Evolutionary conservation across 345 rosid genomes (phyloP), one percentile per base, ranked within the genome.

Genomic region (Camelina neglecta): DNA sequence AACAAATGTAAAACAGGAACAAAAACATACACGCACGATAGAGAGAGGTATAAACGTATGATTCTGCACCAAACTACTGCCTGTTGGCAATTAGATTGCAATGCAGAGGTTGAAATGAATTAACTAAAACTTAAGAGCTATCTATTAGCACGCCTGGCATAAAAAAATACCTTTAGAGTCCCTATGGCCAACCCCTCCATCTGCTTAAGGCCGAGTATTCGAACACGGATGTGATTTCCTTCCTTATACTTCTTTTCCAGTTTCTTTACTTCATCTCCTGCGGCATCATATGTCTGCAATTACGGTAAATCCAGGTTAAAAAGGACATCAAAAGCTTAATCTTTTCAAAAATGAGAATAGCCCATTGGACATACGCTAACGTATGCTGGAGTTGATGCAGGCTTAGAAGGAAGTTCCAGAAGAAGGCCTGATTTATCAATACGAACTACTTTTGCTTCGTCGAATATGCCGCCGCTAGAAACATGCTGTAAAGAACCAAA

Each of bases 141-240:
- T 67, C 42, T 33, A 51, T 66, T 60, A 21, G 65, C 58, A 59
- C n/a, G 50, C 26, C 65, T 26, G 29, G 61, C 60, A 26, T 65
- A 53, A 73, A 73, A 26, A 73, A 45, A 12, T 73, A 94, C 99
- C 99, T 95, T 95, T 84, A 90, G 62, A 72, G 82, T 83, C 75
- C 99, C 99, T 23, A 85, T 82, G 15, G 97, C 97, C 83, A 92
- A 84, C 82, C 99, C 99, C 79, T 95, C 99, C 87, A 95, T 83
- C 80, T 83, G 97, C 83, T 84, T 88, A 72, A 82, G 84, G 44
- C 97, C 96, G 61, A 89, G 87, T 79, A 95, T 80, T 78, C 99
- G 89, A 73, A 86, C 91, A 75, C 99, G 99, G 75, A 92, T 90
- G 65, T 24, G 61, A 61, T 78, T 87, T 67, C 97, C 97, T 78